These are phyloP conservation scores for Remersonia thermophila DNA, from an alignment of 2,329 filamentous ascomycete species.

Conservation along the genomic window DNA sequence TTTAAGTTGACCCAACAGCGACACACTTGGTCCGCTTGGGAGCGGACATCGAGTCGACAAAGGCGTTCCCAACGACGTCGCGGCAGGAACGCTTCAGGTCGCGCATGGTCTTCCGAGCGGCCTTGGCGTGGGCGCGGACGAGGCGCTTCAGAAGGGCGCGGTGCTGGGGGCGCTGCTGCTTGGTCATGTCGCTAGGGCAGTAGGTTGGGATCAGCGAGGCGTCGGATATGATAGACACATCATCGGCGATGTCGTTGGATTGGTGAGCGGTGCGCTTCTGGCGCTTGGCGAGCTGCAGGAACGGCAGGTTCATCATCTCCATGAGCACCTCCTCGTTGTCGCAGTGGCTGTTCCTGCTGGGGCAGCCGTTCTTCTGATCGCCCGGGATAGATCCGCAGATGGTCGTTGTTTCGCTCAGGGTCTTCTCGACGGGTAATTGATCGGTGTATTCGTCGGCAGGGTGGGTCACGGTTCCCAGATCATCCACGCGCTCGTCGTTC, in stretches of 20 bases:
- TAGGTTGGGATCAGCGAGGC: slow-evolving; percentile 15
- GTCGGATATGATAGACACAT: slow-evolving; percentile 14
- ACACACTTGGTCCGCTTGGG: slow-evolving; percentile 6
- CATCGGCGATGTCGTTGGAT: slow-evolving; percentile 6
- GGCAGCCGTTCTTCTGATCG: background rate
- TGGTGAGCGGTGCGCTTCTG: background rate
- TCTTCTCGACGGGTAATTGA: background rate
- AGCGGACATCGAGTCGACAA: background rate
- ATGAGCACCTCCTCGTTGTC: slow-evolving; percentile 2
- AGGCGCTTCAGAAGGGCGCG: slow-evolving; percentile 7
- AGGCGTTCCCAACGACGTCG: slow-evolving; percentile 6
- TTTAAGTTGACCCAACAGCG: slow-evolving; percentile 6
- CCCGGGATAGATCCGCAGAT: background rate
- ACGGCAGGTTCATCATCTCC: slow-evolving; percentile 13
- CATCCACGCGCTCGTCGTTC: background rate
- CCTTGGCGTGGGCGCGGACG: slow-evolving; percentile 7
- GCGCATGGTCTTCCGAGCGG: slow-evolving; percentile 10
- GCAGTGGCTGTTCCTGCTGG: background rate
- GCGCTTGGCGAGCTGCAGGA: slow-evolving; percentile 4
- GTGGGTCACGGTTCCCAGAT: background rate
- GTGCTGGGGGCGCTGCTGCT: slow-evolving; percentile 5
- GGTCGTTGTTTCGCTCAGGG: background rate
- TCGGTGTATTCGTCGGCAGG: background rate
- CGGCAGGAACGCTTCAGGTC: slow-evolving; percentile 11
- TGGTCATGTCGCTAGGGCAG: slow-evolving; percentile 9